Evolutionary conservation across 2,329 filamentous ascomycete genomes (phyloP).

Genomic region (Seiridium cupressi): DNA sequence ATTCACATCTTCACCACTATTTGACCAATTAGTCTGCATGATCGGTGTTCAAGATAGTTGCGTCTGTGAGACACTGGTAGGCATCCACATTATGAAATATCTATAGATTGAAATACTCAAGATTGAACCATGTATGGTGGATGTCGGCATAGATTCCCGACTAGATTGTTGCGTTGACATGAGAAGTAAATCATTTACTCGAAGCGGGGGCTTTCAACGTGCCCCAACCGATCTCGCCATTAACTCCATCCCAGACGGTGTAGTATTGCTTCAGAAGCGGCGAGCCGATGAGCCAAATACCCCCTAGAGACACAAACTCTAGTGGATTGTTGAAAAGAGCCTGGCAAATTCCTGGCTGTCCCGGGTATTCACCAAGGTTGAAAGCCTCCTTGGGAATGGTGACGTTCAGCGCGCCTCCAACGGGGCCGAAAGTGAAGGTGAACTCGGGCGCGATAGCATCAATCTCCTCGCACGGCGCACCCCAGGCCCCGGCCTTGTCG

Average conservation of each 20-base stretch:
- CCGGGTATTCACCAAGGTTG: slow-evolving; percentile 30
- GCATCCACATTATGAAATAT: too few species aligned
- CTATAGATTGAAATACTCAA: too few species aligned
- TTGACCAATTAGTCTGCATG: too few species aligned
- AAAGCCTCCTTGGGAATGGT: slow-evolving; percentile 27
- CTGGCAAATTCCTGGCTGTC: slow-evolving; percentile 27
- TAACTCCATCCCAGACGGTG: slow-evolving; percentile 31
- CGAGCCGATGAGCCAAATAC: slow-evolving; percentile 30
- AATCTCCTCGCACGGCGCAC: slow-evolving; percentile 27
- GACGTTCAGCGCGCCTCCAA: slow-evolving; percentile 19
- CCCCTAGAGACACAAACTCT: slow-evolving; percentile 11
- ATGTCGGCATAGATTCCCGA: too few species aligned
- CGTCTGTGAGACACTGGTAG: too few species aligned
- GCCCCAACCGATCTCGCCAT: slow-evolving; percentile 19
- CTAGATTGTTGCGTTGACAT: too few species aligned
- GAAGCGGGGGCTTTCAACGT: neutral
- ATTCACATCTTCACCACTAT: too few species aligned
- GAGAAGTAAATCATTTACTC: neutral
- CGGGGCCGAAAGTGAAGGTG: slow-evolving; percentile 26
- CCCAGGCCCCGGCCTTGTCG: slow-evolving; percentile 29
- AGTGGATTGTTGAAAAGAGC: slow-evolving; percentile 25
- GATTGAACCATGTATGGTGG: too few species aligned
- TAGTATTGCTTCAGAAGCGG: slow-evolving; percentile 33
- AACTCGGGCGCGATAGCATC: slow-evolving; percentile 25
- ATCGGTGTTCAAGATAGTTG: too few species aligned